Percentiles rank a stretch among this genome's conserved stretches.
These are phyloP conservation scores for Gorgonomyces haynaldii DNA, from an alignment of 192 early-diverging fungal species.

Conservation along the genomic window DNA sequence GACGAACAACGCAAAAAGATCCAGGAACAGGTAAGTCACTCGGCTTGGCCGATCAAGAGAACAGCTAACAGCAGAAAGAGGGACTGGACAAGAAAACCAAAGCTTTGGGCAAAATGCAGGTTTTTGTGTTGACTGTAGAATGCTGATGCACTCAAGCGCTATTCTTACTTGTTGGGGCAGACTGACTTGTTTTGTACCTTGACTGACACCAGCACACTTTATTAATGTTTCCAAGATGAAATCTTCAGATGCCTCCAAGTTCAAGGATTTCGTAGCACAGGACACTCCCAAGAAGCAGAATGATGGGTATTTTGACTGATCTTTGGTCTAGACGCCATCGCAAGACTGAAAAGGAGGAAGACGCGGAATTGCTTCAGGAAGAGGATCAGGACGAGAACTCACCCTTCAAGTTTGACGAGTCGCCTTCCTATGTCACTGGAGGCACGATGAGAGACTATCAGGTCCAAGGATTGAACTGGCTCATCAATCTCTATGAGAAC, in stretches of 20 bases:
- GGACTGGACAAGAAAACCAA: not conserved
- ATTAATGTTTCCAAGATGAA: conserved; percentile 46
- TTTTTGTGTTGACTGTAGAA: too few relatives aligned
- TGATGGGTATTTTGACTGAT: not conserved
- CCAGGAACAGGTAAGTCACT: not conserved
- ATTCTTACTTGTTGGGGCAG: conserved; percentile 57
- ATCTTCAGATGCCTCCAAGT: conserved; percentile 21
- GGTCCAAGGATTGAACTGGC: conserved; percentile 94
- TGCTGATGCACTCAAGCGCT: conserved; percentile 49
- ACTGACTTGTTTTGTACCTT: conserved; percentile 54
- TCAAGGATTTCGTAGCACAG: conserved; percentile 17
- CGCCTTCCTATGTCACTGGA: conserved; percentile 74
- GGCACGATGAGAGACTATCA: conserved; percentile 96
- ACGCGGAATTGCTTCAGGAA: conserved; percentile 80
- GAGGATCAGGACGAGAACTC: conserved; percentile 46
- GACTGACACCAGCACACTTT: conserved; percentile 41
- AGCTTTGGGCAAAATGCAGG: not conserved
- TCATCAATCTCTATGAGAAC: conserved; percentile 90
- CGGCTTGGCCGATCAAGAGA: not conserved
- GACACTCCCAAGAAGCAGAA: conserved; percentile 22
- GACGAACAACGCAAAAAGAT: too few relatives aligned
- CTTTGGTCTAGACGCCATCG: conserved; percentile 64
- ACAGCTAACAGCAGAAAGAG: too few relatives aligned
- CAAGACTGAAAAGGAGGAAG: conserved; percentile 97
- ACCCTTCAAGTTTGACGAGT: conserved; percentile 74